Base-by-base conservation (phyloP, 441 rosid species). In the Croton setiger region DNA sequence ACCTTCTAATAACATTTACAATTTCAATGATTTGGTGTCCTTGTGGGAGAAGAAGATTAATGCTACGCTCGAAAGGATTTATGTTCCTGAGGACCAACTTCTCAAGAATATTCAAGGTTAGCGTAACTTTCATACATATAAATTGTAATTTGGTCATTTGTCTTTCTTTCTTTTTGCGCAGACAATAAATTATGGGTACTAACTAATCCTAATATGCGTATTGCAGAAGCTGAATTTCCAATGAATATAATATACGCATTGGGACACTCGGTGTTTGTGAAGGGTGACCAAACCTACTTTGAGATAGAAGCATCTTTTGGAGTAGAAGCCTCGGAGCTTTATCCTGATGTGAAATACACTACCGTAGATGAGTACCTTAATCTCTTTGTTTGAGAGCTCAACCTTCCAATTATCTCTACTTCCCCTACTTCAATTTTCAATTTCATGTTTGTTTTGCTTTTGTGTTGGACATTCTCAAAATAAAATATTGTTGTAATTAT, bases 41-140 rank as follows among this genome's bases (percentile, higher is more conserved):
- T 68, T 88, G 41, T 87, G 83, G 88, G 91, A 91, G 77, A 87
- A 75, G 44, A 87, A 88, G 74, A 83, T 83, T 0, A 86, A 83
- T 14, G 85, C 72, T 63, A 80, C 86, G 55, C 80, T 90, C 0
- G 70, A 86, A 57, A 81, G 73, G 59, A 56, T 75, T 57, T 84
- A 85, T 33, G 36, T 91, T 64, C 77, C 88, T 0, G 93, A 87
- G 66, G 90, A 87, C 41, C 80, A 88, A 68, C 20, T 91, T 62
- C 80, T 91, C 20, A 78, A 80, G 53, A 76, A 83, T 31, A 87
- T 84, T 17, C 66, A 68, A 81, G 96, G 96, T 86, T 9, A 31
- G 76, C n/a, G n/a, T n/a, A n/a, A n/a, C n/a, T n/a, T n/a, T n/a
- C n/a, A n/a, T n/a, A n/a, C n/a, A n/a, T n/a, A n/a, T n/a, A n/a